Evolutionary conservation across 1,284 basidiomycete species (phyloP).

Genomic region (Pascua guehoae): DNA sequence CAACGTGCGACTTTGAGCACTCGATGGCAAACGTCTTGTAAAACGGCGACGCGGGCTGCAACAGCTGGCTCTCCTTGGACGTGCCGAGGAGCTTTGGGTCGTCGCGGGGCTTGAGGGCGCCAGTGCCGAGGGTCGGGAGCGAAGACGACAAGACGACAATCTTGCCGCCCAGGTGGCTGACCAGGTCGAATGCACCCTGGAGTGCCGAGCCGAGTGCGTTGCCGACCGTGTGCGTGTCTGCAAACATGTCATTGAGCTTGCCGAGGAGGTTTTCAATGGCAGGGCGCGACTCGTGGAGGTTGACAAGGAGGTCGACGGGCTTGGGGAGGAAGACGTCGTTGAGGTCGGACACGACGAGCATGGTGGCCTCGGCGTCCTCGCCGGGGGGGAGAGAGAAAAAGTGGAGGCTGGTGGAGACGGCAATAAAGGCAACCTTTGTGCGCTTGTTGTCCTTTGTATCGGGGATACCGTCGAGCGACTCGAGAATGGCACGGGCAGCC

Average conservation of each 20-base stretch:
- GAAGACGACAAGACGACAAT: constrained; percentile 85
- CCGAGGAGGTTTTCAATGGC: constrained; percentile 79
- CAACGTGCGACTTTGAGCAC: constrained; percentile 93
- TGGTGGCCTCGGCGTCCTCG: constrained; percentile 71
- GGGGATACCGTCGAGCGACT: constrained; percentile 90
- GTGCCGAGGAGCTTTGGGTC: constrained; percentile 96
- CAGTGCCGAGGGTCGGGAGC: constrained; percentile 83
- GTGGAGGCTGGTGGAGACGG: constrained; percentile 87
- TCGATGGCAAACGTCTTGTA: constrained; percentile 99
- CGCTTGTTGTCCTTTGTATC: constrained; percentile 74
- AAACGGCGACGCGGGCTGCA: constrained; percentile 86
- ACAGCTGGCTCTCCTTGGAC: constrained; percentile 81
- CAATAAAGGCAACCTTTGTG: constrained; percentile 89
- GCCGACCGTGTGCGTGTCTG: constrained; percentile 83
- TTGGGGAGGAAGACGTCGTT: constrained; percentile 97
- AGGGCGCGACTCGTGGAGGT: constrained; percentile 78
- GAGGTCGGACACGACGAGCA: constrained; percentile 96
- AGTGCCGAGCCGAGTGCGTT: constrained; percentile 94
- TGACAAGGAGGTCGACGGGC: constrained; percentile 91
- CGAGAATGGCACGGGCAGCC: constrained; percentile 89
- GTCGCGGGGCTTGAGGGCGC: constrained; percentile 91
- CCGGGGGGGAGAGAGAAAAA: constrained; percentile 90
- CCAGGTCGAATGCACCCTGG: constrained; percentile 93
- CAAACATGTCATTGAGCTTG: constrained; percentile 91
- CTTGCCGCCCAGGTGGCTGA: constrained; percentile 92